Percentiles rank a stretch among this genome's conserved stretches.
phyloP scores from a whole-genome alignment of 129 eudicot genomes.

The Dittrichia graveolens region DNA sequence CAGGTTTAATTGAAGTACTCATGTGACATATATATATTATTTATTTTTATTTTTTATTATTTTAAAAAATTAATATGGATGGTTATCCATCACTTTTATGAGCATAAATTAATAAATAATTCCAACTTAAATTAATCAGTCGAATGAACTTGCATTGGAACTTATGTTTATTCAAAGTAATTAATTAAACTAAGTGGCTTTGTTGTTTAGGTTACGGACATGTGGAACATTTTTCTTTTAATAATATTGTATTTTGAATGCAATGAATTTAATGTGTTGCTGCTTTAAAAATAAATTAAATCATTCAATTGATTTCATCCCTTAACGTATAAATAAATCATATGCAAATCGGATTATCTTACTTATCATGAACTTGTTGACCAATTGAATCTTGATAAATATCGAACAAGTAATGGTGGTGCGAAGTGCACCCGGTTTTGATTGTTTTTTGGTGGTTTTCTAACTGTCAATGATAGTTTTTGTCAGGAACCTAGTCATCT shows the following conservation, averaged over 20 bases:
- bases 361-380: too few relatives aligned
- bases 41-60: background rate
- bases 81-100: background rate
- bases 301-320: too few relatives aligned
- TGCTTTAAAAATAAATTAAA: background rate
- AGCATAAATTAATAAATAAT: background rate
- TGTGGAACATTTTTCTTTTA: background rate
- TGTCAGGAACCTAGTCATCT: too few relatives aligned
- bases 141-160: slow-evolving; percentile 23
- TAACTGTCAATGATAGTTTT: too few relatives aligned
- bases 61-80: too few relatives aligned
- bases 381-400: too few relatives aligned
- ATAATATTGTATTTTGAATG: background rate
- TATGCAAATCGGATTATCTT: too few relatives aligned
- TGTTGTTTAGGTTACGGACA: slow-evolving; percentile 12
- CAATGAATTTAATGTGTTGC: background rate
- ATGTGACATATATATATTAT: background rate
- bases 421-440: too few relatives aligned
- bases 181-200: background rate
- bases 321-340: background rate
- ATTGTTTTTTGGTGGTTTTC: too few relatives aligned
- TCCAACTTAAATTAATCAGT: background rate
- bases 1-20: background rate
- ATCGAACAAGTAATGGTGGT: too few relatives aligned
- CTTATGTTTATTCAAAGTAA: slow-evolving; percentile 20